Base-by-base conservation (phyloP, 441 rosid genomes). In the Croton laevigatus region DNA sequence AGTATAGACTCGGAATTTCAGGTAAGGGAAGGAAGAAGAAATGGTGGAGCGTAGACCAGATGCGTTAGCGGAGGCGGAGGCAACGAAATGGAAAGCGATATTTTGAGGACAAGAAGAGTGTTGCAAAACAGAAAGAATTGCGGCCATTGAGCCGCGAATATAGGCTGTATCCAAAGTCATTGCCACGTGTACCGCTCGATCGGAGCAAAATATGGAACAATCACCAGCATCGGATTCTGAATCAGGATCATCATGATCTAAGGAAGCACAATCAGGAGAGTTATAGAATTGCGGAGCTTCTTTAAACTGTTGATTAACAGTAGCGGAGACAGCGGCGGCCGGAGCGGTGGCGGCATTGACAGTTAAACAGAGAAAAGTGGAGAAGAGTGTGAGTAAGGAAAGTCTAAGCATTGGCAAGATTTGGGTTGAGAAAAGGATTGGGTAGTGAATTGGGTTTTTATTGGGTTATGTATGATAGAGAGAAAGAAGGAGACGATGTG, bases 121-220 rank as follows among this genome's bases (percentile, higher is more conserved):
- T 59, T 94, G 97, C 58, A 94, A 85, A n/a, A 88, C 88, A 1
- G 97, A 94, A 65, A 91, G 89, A 60, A 91, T 82, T 19, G 91
- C 98, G 0, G 97, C 97, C 91, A 94, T 80, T 44, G 98, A 94
- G 37, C 98, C 98, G 1, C 97, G 97, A 77, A 94, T 82, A 81
- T 91, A 94, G 70, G 92, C 85, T 0, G 82, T 57, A 77, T 90
- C 97, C 2, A 91, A 89, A 38, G 96, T 91, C 94, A 91, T 90
- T 3, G 98, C 97, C 9, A 94, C 91, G 68, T 94, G 97, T 52
- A 94, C 90, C 0, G 91, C 88, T 2, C 79, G 75, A 42, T 82
- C 84, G 22, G 91, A 86, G 75, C 91, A 90, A 77, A 83, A 67
- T 38, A 58, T 27, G 61, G 67, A 34, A 3, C 42, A 9, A 4